Percentiles rank a stretch among this genome's conserved stretches.
These are phyloP conservation scores for Clarireedia monteithiana DNA, from an alignment of 2,329 filamentous ascomycete genomes.

Conservation along the genomic window DNA sequence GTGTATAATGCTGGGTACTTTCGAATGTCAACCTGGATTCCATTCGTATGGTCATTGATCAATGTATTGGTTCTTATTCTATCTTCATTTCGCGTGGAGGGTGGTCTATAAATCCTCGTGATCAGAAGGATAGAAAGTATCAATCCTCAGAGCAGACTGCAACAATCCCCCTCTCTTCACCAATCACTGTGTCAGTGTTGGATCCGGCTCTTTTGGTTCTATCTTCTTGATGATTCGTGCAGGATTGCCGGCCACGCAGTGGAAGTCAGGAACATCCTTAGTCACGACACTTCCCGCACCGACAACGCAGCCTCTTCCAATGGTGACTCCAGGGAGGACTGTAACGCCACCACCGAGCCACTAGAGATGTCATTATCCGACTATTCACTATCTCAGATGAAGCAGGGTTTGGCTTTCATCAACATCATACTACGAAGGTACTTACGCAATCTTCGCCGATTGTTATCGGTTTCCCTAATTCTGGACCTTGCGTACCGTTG, in stretches of 20 bases:
- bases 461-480: slow-evolving; percentile 63
- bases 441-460: slow-evolving; percentile 65
- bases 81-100: slow-evolving; percentile 65
- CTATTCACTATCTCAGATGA: no score
- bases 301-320: slow-evolving; percentile 66
- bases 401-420: no score
- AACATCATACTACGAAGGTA: not conserved
- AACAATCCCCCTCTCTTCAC: not conserved
- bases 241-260: slow-evolving; percentile 60
- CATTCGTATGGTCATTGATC: slow-evolving; percentile 60
- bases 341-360: slow-evolving; percentile 68
- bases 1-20: slow-evolving; percentile 64
- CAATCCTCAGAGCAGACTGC: not conserved
- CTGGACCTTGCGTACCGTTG: slow-evolving; percentile 68
- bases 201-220: slow-evolving; percentile 28
- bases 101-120: slow-evolving; percentile 45
- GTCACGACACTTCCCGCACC: slow-evolving; percentile 81
- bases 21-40: slow-evolving; percentile 68
- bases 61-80: slow-evolving; percentile 61
- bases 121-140: not conserved
- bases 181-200: slow-evolving; percentile 7
- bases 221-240: slow-evolving; percentile 46
- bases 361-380: not conserved
- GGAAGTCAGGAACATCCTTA: slow-evolving; percentile 59
- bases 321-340: slow-evolving; percentile 68